Evolutionary conservation across 345 rosid genomes (phyloP), one percentile per base, ranked within the genome.

Genomic region (Nephelium lappaceum): DNA sequence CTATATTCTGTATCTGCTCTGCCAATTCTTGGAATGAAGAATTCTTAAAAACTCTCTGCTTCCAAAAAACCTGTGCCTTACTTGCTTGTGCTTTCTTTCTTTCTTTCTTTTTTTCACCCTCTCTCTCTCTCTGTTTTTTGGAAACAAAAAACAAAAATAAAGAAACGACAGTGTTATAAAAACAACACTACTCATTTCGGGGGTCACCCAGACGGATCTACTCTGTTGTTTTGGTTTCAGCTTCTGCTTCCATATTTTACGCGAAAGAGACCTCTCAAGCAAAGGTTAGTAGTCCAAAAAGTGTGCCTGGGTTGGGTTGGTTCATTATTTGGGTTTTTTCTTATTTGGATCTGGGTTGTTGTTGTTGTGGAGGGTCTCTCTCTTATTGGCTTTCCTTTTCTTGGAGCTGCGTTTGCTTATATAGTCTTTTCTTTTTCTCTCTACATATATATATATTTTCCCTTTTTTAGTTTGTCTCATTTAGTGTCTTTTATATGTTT

Each of bases 321-420:
- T 7, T 73, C 16, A 38, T 8, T 31, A 47, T 61, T 43, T 25
- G 75, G 67, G n/a, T 61, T 62, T 25, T 64, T 78, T 67, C 8
- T 27, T 67, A 49, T 69, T 77, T 75, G 80, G 81, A 73, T 81
- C 78, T 83, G 71, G 36, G 36, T 1, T 31, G 36, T 31, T 1
- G 36, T 31, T 31, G 36, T 31, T 31, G 36, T 31, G 36, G 77
- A 71, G 70, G 31, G 43, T 66, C 43, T 36, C 8, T 12, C 41
- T 55, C 42, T 24, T 77, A 72, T 71, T 72, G 82, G 85, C 85
- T 81, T 84, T 83, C 84, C 69, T 86, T 81, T 82, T 83, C 82
- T 66, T 42, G 79, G 82, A 75, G 66, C 25, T 79, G 69, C 6
- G 79, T 78, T 77, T 62, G 58, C 45, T 71, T 63, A 9, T 70